Evolutionary conservation across 257 asterid genomes (phyloP), one percentile per base, ranked within the genome.

Genomic region (Catharanthus roseus): DNA sequence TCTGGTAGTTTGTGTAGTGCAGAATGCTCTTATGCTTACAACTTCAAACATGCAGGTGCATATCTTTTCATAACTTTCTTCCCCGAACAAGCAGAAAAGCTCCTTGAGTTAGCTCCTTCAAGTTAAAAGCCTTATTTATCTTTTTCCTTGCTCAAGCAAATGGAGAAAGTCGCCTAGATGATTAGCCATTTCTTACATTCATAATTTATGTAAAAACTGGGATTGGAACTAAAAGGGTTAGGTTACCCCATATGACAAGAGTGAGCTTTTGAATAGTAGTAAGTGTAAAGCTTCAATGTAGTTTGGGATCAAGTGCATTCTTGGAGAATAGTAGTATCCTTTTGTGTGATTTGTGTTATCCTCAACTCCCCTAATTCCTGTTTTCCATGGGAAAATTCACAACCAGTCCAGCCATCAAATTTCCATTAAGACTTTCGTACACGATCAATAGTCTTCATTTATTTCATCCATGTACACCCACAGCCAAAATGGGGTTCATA

Each of bases 71-170:
- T 91, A 61, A 93, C 97, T 23, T 85, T 89, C 89, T 91, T 91
- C 88, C 98, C 97, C 0, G 95, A 89, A 36, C 96, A 93, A 89
- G 98, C 97, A 51, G 98, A 91, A 67, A 81, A 90, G 78, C 57
- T 90, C 73, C 79, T 90, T 61, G 82, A 81, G 77, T 77, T 85
- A 63, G 80, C 71, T 67, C 96, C 95, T 15, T 15, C 90, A 56
- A 73, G 90, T 78, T 82, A 85, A 84, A 38, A 80, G 67, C 74
- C 68, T 71, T 42, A 4, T 15, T 18, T 60, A 6, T 26, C 24
- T 9, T 58, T 34, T 13, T 58, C 31, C 65, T 58, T 29, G 12
- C 15, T 15, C n/a, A 29, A 28, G 65, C 65, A 29, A 16, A 58
- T 12, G 65, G 5, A 58, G 13, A 2, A 1, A 38, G 42, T 38